Evolutionary conservation across 2,329 filamentous ascomycete species (phyloP), one percentile per base, ranked within the genome.

Genomic region (Ophiosphaerella narmari): DNA sequence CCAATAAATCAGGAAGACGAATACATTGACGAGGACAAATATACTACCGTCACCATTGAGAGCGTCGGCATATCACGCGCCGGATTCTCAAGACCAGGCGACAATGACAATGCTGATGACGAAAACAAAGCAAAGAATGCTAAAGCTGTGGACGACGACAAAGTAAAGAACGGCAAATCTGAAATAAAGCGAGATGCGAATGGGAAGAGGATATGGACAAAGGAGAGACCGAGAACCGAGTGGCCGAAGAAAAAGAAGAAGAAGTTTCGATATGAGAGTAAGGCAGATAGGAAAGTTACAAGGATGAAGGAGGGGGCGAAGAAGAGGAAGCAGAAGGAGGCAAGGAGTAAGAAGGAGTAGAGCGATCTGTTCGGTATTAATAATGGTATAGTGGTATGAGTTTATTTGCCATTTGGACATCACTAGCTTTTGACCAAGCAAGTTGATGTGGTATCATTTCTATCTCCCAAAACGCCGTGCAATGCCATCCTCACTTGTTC

Each of bases 1-100:
- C 75, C 76, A 6, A 74, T 94, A 38, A 86, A 95, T 68, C 86
- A 90, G 61, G 89, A 96, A 71, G 91, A 93, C 60, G 91, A 97
- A 73, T 99, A 97, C 75, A 84, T 97, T 59, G 94, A 99, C 72
- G 94, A 97, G 72, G 93, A 97, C 73, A 89, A 89, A 69, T 97
- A 91, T 72, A 97, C 94, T 0, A 96, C 91, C 1, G 94, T 99
- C 23, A 97, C 90, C 0, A 86, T 99, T 1, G 93, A 97, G 71
- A 88, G 89, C 9, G 91, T 99, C 60, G 88, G 87, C 55, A 83
- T 95, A 13, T 87, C 88, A 11, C 84, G 85, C 59, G 85, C 91
- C 47, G 90, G 90, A 0, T 76, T 95, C 40, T 80, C 84, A 50
- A 86, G 83, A 62, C 78, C 80, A 16, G 74, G 71, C 11, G 62